Percentiles rank a stretch among this genome's conserved stretches.
Evolutionary conservation across 2,329 filamentous ascomycete genomes (phyloP).

Genomic region (Periconia sp.): DNA sequence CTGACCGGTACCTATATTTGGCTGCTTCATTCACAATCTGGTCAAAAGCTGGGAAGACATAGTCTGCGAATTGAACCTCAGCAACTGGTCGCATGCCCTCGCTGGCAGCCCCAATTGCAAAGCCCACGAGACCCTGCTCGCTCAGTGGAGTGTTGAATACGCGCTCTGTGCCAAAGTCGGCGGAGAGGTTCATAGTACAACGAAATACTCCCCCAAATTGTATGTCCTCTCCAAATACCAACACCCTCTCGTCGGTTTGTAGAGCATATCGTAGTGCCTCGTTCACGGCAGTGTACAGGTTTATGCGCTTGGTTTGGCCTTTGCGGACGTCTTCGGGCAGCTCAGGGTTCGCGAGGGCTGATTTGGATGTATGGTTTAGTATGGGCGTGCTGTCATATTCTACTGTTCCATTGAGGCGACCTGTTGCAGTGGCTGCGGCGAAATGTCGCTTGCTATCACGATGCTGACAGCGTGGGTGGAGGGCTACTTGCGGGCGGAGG

Average conservation of each 20-base stretch:
- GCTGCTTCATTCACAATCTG: constrained; percentile 93
- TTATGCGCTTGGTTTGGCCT: constrained; percentile 81
- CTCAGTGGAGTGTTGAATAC: constrained; percentile 97
- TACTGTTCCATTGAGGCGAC: constrained; percentile 79
- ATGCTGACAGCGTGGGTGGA: constrained; percentile 29
- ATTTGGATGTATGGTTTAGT: constrained; percentile 78
- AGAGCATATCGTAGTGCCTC: constrained; percentile 84
- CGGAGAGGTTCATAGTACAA: constrained; percentile 88
- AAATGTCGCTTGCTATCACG: constrained; percentile 45
- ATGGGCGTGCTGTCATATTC: constrained; percentile 86
- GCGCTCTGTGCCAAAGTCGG: constrained; percentile 83
- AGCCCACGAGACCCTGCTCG: constrained; percentile 93
- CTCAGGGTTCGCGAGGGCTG: constrained; percentile 73
- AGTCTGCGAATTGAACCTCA: constrained; percentile 96
- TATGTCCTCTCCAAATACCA: constrained; percentile 96
- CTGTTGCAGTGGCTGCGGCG: constrained; percentile 56
- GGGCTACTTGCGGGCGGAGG: constrained; percentile 30
- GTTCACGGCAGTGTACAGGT: constrained; percentile 94
- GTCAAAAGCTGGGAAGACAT: constrained; percentile 91
- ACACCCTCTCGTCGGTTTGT: constrained; percentile 79
- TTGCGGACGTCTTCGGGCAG: constrained; percentile 70
- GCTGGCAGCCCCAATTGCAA: constrained; percentile 86
- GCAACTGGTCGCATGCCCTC: constrained; percentile 93
- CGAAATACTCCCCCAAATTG: constrained; percentile 97
- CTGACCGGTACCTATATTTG: constrained; percentile 81